Evolutionary conservation across 192 early-diverging fungal species (phyloP), one percentile per base, ranked within the genome.

Genomic region (Backusella tuberculispora): DNA sequence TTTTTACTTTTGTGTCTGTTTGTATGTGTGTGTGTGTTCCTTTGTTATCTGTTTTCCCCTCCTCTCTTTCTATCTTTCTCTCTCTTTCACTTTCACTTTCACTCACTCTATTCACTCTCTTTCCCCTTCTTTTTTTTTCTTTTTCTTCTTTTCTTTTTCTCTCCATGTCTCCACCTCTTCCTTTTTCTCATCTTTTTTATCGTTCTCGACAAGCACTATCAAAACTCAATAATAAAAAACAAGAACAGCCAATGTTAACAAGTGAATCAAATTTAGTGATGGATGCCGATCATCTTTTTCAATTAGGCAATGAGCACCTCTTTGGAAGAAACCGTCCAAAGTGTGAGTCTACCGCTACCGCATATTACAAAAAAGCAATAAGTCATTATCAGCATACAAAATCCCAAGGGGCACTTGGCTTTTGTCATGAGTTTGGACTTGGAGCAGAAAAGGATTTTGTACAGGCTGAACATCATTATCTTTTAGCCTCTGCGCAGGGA

Each of bases 381-480:
- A 64, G 73, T 26, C 65, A 79, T 26, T 79, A 80, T 26, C 66
- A 68, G 4, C 84, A 88, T 66, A 40, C 74, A 9, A 78, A 83
- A 43, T 83, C 87, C 60, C 81, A 90, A 72, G 91, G 92, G 3
- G 81, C 92, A 12, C 78, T 95, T 8, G 94, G 88, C 8, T 95
- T 95, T 73, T 93, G 92, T 76, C 90, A 90, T 81, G 94, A 95
- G 78, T 95, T 95, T 81, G 93, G 91, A n/a, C 78, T 95, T 3
- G 94, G 94, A 6, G 76, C 91, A 9, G 76, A 76, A 19, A 80
- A 78, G 14, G 87, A 95, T 65, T 91, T 84, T 81, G 79, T 85
- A 19, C 74, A 79, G 38, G 89, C 91, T 37, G 94, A 95, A 76
- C 68, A 73, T 14, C 81, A 90, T 46, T 95, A 95, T 67, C 76